Evolutionary conservation across 139 green algal genomes (phyloP).

Genomic region (Chlamydomonas sphaeroides): DNA sequence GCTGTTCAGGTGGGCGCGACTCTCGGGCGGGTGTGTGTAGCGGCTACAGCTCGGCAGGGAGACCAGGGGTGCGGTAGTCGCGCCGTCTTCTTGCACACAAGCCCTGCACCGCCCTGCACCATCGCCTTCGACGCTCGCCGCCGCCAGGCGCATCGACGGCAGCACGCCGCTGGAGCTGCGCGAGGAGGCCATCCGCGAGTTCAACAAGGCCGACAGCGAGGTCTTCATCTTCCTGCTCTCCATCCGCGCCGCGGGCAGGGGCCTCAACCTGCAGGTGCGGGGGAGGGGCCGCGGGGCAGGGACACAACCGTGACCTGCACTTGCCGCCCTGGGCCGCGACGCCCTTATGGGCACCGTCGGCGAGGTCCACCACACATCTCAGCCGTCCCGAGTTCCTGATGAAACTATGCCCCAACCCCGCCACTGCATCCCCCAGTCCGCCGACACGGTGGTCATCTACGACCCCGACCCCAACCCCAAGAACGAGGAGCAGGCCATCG

Average conservation of each 20-base stretch:
- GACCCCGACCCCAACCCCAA: conserved; percentile 99
- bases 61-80: too few relatives aligned
- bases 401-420: too few relatives aligned
- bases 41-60: background rate
- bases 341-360: too few relatives aligned
- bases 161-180: conserved; percentile 68
- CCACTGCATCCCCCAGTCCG: conserved; percentile 79
- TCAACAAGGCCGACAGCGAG: conserved; percentile 85
- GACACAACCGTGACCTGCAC: too few relatives aligned
- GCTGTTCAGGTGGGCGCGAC: conserved; percentile 34
- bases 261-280: conserved; percentile 89
- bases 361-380: too few relatives aligned
- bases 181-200: conserved; percentile 89
- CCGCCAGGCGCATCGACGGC: conserved; percentile 86
- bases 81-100: too few relatives aligned
- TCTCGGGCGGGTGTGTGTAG: background rate
- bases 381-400: too few relatives aligned
- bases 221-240: conserved; percentile 97
- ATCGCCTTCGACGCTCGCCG: too few relatives aligned
- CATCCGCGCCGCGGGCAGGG: conserved; percentile 93
- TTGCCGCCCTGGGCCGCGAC: too few relatives aligned
- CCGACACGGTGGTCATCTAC: conserved; percentile 98
- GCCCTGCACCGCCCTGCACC: too few relatives aligned
- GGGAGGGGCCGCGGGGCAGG: background rate
- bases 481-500: conserved; percentile 99